Conservation (phyloP, 2,329 filamentous ascomycete species). For the Akanthomyces dipterigenus region DNA sequence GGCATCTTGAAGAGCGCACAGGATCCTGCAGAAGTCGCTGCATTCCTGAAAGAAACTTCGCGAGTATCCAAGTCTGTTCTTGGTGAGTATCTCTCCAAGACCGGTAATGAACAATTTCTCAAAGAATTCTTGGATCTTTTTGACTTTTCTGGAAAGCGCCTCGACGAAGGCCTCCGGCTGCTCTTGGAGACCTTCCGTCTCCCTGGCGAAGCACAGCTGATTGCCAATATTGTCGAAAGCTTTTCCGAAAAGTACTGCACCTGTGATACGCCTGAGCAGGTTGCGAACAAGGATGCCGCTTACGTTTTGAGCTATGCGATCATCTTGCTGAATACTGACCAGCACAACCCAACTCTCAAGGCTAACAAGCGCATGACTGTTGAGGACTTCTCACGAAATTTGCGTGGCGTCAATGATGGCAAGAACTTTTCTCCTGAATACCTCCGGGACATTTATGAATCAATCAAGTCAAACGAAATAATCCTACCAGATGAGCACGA, state of each 20-base stretch:
- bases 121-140: slow-evolving; percentile 81
- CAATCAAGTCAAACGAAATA: slow-evolving; percentile 89
- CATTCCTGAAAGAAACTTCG: slow-evolving; percentile 80
- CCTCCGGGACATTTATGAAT: slow-evolving; percentile 79
- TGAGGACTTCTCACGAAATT: slow-evolving; percentile 75
- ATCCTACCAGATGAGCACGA: slow-evolving; percentile 96
- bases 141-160: slow-evolving; percentile 76
- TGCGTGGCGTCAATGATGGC: slow-evolving; percentile 83
- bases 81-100: slow-evolving; percentile 90
- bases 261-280: slow-evolving; percentile 61
- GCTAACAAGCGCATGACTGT: slow-evolving; percentile 74
- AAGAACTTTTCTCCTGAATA: slow-evolving; percentile 81
- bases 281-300: slow-evolving; percentile 79
- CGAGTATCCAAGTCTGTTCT: slow-evolving; percentile 84
- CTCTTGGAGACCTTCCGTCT: slow-evolving; percentile 90
- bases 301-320: slow-evolving; percentile 93
- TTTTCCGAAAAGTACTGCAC: slow-evolving; percentile 83
- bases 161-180: slow-evolving; percentile 82
- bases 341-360: slow-evolving; percentile 88
- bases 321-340: slow-evolving; percentile 95
- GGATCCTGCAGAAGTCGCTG: slow-evolving; percentile 72
- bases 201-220: slow-evolving; percentile 86
- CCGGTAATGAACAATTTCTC: slow-evolving; percentile 76
- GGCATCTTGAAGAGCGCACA: slow-evolving; percentile 74
- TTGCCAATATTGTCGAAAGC: slow-evolving; percentile 81